A percentile compares a stretch with the other conserved stretches of the same genome.
These are phyloP conservation scores for Alternaria panax DNA, from an alignment of 2,329 filamentous ascomycete genomes.

Conservation along the genomic window DNA sequence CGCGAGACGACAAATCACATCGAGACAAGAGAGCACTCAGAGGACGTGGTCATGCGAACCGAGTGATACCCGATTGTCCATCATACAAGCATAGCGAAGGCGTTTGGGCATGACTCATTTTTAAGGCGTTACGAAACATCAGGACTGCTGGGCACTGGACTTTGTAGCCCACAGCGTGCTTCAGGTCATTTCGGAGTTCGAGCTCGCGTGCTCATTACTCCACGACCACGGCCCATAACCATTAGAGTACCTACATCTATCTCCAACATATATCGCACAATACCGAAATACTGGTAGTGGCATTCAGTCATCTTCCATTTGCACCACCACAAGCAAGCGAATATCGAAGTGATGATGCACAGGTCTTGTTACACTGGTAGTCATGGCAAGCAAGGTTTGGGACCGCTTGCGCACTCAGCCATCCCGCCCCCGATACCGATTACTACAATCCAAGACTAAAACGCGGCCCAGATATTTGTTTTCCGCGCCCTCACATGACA, in stretches of 20 bases:
- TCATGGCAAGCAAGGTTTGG: background rate
- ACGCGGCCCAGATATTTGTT: slow-evolving; percentile 12
- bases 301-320: background rate
- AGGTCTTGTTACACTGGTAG: background rate
- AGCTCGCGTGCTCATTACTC: background rate
- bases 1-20: slow-evolving; percentile 25
- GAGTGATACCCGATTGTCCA: slow-evolving; percentile 23
- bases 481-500: slow-evolving; percentile 21
- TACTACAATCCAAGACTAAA: slow-evolving; percentile 17
- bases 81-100: slow-evolving; percentile 46
- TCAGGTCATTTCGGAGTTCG: background rate
- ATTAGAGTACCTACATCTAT: background rate
- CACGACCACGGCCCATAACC: background rate
- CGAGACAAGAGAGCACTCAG: slow-evolving; percentile 27
- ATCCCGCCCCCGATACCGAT: slow-evolving; percentile 9
- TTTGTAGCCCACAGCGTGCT: background rate
- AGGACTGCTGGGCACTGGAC: background rate
- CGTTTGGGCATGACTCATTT: slow-evolving; percentile 33
- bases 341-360: background rate
- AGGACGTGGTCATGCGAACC: slow-evolving; percentile 38
- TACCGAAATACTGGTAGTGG: background rate
- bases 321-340: background rate
- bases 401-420: background rate
- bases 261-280: background rate
- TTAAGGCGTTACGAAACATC: slow-evolving; percentile 15